phyloP scores from a whole-genome alignment of 148 eudicot species.

The Rhododendron ferrugineum region DNA sequence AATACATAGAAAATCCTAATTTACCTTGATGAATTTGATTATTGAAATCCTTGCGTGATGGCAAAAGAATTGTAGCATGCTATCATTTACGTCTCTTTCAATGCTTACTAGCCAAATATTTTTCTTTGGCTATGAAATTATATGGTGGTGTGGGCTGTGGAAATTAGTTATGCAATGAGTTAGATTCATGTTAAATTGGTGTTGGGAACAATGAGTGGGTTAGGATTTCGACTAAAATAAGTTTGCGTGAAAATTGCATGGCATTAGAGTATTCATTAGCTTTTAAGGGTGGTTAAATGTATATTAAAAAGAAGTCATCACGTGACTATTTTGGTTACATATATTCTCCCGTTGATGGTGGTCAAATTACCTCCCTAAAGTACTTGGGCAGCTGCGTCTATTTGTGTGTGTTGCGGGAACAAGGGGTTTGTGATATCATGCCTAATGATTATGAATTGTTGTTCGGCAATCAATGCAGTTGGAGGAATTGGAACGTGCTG shows the following conservation, averaged over 20 bases:
- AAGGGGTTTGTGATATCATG: neutral
- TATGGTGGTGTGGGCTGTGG: neutral
- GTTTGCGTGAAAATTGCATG: neutral
- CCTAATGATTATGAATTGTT: neutral
- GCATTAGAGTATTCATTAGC: neutral
- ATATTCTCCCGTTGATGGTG: neutral
- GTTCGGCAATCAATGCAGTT: slow-evolving; percentile 35
- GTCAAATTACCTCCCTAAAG: neutral
- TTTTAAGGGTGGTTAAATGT: neutral
- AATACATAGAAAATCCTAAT: neutral
- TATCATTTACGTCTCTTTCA: neutral
- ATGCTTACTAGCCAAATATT: neutral
- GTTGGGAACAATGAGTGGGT: neutral
- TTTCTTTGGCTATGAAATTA: neutral
- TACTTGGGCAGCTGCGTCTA: neutral
- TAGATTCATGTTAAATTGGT: neutral
- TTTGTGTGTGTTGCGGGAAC: neutral
- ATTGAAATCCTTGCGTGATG: neutral
- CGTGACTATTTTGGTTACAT: neutral
- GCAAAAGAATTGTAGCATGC: neutral
- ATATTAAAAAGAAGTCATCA: neutral
- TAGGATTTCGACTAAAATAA: neutral
- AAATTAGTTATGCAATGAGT: neutral
- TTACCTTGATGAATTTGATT: neutral
- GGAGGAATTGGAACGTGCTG: slow-evolving; percentile 80